Evolutionary conservation across 2,329 filamentous ascomycete genomes (phyloP).

Genomic region (Aspergillus hiratsukae): DNA sequence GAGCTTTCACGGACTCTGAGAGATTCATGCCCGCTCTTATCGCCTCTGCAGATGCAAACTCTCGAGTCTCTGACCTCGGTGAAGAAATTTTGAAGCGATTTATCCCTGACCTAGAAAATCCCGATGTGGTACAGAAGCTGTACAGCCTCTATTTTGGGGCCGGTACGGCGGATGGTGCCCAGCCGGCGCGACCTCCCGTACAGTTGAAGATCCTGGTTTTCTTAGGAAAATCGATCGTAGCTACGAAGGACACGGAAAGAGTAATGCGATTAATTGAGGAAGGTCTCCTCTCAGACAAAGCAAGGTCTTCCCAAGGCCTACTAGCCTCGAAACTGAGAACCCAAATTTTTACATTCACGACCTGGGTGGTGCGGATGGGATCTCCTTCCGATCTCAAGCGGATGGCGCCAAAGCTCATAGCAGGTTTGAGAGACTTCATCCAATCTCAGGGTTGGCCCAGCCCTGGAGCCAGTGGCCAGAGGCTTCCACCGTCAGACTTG

Average conservation of each 20-base stretch:
- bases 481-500: constrained; percentile 56
- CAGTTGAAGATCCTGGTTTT: constrained; percentile 72
- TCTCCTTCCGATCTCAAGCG: constrained; percentile 55
- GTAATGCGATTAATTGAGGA: constrained; percentile 67
- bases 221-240: constrained; percentile 69
- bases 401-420: constrained; percentile 65
- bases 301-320: constrained; percentile 53
- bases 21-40: constrained; percentile 79
- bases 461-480: constrained; percentile 49
- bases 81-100: constrained; percentile 85
- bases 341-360: constrained; percentile 79
- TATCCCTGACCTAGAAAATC: constrained; percentile 63
- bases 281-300: constrained; percentile 50
- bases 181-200: constrained; percentile 60
- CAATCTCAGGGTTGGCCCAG: constrained; percentile 78
- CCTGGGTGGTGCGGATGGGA: constrained; percentile 77
- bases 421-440: constrained; percentile 68
- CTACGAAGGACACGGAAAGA: constrained; percentile 64
- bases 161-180: constrained; percentile 37
- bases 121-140: constrained; percentile 58
- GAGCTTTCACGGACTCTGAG: constrained; percentile 77
- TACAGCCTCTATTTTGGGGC: constrained; percentile 70
- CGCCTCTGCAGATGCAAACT: constrained; percentile 77
- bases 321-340: constrained; percentile 76
- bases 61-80: constrained; percentile 73